A percentile compares a stretch with the other conserved stretches of the same genome.
Evolutionary conservation across 768 basidiomycete genomes (phyloP).

Genomic region (Hygrocybe coccinea): DNA sequence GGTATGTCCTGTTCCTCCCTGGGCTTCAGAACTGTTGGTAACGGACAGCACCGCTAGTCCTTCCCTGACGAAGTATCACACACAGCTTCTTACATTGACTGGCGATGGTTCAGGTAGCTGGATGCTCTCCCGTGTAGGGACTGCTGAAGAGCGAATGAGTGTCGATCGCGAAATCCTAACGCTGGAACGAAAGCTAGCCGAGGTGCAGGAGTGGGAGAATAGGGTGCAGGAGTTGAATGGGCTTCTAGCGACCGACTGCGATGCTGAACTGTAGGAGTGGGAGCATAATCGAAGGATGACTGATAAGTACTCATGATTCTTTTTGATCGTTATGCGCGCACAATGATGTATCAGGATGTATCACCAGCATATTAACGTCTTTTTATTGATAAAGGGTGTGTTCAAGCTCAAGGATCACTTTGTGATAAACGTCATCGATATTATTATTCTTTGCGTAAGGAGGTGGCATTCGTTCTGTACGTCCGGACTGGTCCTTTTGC

Average conservation of each 20-base stretch:
- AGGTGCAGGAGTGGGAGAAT: conserved; percentile 70
- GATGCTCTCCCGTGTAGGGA: conserved; percentile 67
- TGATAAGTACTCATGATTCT: no score
- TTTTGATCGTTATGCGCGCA: no score
- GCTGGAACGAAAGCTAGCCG: conserved; percentile 60
- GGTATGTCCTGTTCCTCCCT: conserved; percentile 39
- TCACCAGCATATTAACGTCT: no score
- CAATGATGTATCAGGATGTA: no score
- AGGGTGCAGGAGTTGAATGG: conserved; percentile 60
- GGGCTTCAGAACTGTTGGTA: neutral
- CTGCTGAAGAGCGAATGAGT: conserved; percentile 68
- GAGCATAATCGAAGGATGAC: neutral
- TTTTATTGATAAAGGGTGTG: no score
- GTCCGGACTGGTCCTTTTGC: no score
- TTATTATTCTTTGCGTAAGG: no score
- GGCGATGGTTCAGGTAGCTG: conserved; percentile 70
- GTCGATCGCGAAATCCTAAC: conserved; percentile 68
- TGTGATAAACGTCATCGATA: no score
- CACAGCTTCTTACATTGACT: conserved; percentile 70
- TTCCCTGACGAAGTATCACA: conserved; percentile 84
- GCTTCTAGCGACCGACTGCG: conserved; percentile 42
- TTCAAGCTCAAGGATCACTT: no score
- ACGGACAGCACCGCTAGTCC: conserved; percentile 44
- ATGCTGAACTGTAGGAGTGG: no score
- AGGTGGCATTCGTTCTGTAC: no score